Base-by-base conservation (phyloP, 768 basidiomycete genomes). In the Cantharellus anzutake region DNA sequence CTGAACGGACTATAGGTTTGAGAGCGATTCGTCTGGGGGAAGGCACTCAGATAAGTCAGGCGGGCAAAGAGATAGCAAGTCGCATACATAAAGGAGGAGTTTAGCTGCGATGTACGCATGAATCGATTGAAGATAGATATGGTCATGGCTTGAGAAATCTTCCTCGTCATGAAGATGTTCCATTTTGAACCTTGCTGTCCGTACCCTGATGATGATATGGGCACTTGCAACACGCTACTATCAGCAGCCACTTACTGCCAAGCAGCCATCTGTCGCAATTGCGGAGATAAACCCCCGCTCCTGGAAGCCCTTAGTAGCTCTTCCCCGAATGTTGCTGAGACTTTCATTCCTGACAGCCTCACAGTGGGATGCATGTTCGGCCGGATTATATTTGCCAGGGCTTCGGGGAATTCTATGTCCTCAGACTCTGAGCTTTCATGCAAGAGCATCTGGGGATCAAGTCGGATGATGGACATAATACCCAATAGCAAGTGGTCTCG, bases 381-480 rank as follows among this genome's bases (percentile, higher is more conserved):
- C 20, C 20, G 20, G 20, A 29, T 29, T 29, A 29, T 29, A 29
- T 29, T 29, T 29, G 20, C 52, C 11, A 55, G 52, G 38, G 14
- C 35, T 7, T 55, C 52, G 52, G 52, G 11, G 7, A 29, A 29
- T 29, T 29, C 20, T 29, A 55, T 55, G 35, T 11, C 38, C 1
- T 37, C 52, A 11, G 7, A 37, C 0, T 69, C 70, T 40, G 41
- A 29, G 29, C 78, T 67, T 4, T 73, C 74, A 37, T 74, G 71
- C 59, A 80, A 70, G 61, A 78, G 79, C 70, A 84, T 85, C 35
- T 70, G 63, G 0, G 77, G 73, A 52, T 76, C 74, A 1, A 74
- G 67, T 20, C 84, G 77, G 81, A 82, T 88, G 39, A 89, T 71
- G 0, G 83, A 75, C 4, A 86, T 70, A n/a, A 86, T 75, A 3